These are phyloP conservation scores for Cotoneaster glaucophyllus DNA, from an alignment of 306 rosid genomes.

Conservation along the genomic window DNA sequence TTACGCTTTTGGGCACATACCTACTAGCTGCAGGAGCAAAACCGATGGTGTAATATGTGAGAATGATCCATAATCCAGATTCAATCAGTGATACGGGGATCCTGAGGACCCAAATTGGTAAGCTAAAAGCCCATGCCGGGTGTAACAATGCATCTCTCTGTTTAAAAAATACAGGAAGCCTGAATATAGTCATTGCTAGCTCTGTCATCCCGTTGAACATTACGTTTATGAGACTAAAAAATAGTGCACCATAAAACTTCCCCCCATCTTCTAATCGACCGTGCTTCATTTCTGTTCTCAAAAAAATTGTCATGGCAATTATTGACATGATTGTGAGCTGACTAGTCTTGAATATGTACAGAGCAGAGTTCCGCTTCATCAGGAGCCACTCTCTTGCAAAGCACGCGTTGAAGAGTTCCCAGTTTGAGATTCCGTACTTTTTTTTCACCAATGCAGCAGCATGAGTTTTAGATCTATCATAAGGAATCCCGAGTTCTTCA, in stretches of 20 bases:
- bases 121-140: conserved; percentile 17
- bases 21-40: conserved; percentile 48
- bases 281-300: conserved; percentile 40
- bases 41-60: conserved; percentile 48
- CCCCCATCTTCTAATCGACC: conserved; percentile 12
- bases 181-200: conserved; percentile 10
- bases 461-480: conserved; percentile 40
- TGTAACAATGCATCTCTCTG: conserved; percentile 15
- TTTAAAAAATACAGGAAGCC: conserved; percentile 26
- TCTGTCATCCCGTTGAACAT: conserved; percentile 25
- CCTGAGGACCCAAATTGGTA: conserved; percentile 9
- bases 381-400: conserved; percentile 51
- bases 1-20: conserved; percentile 10
- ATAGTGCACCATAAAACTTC: conserved; percentile 42
- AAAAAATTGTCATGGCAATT: conserved; percentile 35
- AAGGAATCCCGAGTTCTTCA: conserved; percentile 28
- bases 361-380: conserved; percentile 44
- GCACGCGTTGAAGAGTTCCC: conserved; percentile 43
- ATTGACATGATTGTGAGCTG: conserved; percentile 39
- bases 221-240: conserved; percentile 36
- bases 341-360: conserved; percentile 44
- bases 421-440: conserved; percentile 39
- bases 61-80: not conserved
- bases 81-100: conserved; percentile 16
- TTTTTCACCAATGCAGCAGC: conserved; percentile 46